Conservation (phyloP, 2,329 filamentous ascomycete species). For the Huntiella bhutanensis region DNA sequence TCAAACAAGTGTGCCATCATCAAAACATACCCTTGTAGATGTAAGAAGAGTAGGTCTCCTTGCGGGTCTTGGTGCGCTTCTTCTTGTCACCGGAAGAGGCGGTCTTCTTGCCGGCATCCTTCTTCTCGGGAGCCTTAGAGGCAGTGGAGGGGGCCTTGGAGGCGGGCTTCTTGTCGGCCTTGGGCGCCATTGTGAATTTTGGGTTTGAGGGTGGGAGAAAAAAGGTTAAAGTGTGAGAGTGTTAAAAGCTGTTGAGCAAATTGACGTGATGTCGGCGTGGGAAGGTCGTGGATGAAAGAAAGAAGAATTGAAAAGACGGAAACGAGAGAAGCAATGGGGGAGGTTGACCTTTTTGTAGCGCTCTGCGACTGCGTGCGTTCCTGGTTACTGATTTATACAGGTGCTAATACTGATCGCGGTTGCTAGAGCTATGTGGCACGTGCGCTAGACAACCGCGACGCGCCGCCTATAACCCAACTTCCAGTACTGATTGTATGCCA, state of each 20-base stretch:
- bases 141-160: conserved; percentile 77
- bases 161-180: conserved; percentile 97
- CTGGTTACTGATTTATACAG: conserved; percentile 34
- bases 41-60: conserved; percentile 99
- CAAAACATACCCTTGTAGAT: conserved; percentile 82
- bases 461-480: conserved; percentile 3
- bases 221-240: conserved; percentile 7
- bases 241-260: not conserved
- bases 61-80: conserved; percentile 99
- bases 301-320: conserved; percentile 23
- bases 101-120: conserved; percentile 99
- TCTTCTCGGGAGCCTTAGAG: conserved; percentile 68
- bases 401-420: conserved; percentile 10
- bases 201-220: conserved; percentile 13
- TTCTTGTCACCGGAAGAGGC: conserved; percentile 95
- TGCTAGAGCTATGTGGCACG: conserved; percentile 8
- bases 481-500: conserved; percentile 9
- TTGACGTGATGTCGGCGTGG: conserved; percentile 13
- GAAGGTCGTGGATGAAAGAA: conserved; percentile 10
- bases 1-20: conserved; percentile 9
- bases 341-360: conserved; percentile 40
- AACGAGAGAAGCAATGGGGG: conserved; percentile 30
- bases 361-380: conserved; percentile 24
- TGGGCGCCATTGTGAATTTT: conserved; percentile 72
- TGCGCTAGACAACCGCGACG: conserved; percentile 10